phyloP scores from a whole-genome alignment of 192 early-diverging fungal species.

The Coemansia furcata region DNA sequence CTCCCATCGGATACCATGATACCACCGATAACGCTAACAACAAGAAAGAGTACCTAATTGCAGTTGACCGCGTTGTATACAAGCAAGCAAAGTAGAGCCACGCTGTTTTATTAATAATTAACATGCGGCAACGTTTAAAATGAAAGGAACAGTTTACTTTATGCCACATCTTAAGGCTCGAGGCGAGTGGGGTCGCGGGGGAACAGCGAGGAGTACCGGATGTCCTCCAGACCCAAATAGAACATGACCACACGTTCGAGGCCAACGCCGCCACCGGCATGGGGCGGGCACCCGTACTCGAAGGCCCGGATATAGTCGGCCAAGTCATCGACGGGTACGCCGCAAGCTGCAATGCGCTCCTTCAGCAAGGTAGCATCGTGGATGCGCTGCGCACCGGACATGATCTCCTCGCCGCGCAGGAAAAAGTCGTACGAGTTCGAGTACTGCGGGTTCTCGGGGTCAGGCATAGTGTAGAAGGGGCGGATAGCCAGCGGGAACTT shows the following conservation, averaged over 20 bases:
- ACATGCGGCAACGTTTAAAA: too few species aligned
- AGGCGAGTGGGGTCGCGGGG: conserved; percentile 96
- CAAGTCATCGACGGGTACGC: conserved; percentile 76
- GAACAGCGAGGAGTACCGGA: conserved; percentile 89
- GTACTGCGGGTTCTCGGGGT: conserved; percentile 79
- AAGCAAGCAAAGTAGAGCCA: not conserved
- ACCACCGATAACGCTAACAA: conserved; percentile 5
- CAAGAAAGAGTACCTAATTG: conserved; percentile 62
- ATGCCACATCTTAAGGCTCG: conserved; percentile 59
- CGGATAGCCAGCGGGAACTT: conserved; percentile 97
- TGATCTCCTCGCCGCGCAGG: conserved; percentile 97
- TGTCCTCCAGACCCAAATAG: conserved; percentile 92
- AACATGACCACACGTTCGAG: conserved; percentile 97
- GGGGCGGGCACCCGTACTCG: conserved; percentile 94
- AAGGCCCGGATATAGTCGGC: conserved; percentile 93
- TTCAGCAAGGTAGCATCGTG: conserved; percentile 83
- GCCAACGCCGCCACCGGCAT: conserved; percentile 96
- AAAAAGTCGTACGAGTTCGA: conserved; percentile 99
- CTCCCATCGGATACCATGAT: conserved; percentile 71
- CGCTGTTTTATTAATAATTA: too few species aligned
- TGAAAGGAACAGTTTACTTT: too few species aligned
- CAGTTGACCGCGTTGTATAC: conserved; percentile 62
- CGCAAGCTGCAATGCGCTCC: conserved; percentile 74
- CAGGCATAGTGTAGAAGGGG: conserved; percentile 99
- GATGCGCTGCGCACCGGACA: conserved; percentile 98